A percentile compares a stretch with the other conserved stretches of the same genome.
These are phyloP conservation scores for Claviceps cyperi DNA, from an alignment of 2,329 filamentous ascomycete species.

Conservation along the genomic window DNA sequence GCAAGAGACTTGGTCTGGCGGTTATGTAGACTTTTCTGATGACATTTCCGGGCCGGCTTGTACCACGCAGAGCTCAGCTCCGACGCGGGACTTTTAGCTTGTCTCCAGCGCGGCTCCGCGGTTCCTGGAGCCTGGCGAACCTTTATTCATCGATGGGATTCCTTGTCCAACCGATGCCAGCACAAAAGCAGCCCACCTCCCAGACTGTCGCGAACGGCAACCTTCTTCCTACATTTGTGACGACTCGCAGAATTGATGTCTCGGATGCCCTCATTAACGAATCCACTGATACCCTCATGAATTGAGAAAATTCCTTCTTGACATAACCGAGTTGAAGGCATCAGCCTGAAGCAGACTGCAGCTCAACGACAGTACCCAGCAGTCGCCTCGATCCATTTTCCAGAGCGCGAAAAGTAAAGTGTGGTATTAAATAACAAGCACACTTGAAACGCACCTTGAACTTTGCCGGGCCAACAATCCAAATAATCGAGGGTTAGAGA, in stretches of 20 bases:
- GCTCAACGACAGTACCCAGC: background rate
- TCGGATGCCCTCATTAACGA: background rate
- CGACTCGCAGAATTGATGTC: background rate
- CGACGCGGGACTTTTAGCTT: conserved; percentile 9
- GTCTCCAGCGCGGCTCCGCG: conserved; percentile 6
- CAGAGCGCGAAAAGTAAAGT: too few species aligned
- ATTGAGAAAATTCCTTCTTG: too few species aligned
- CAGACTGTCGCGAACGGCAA: background rate
- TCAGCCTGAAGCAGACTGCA: background rate
- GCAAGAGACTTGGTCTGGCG: conserved; percentile 5
- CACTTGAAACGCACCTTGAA: background rate
- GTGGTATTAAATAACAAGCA: background rate
- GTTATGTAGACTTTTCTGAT: background rate
- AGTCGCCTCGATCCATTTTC: background rate
- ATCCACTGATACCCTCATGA: background rate
- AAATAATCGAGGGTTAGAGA: too few species aligned
- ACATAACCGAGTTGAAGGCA: background rate
- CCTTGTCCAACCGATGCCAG: conserved; percentile 3
- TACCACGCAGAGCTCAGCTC: conserved; percentile 10
- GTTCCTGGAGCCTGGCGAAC: conserved; percentile 6
- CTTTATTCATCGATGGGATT: conserved; percentile 3
- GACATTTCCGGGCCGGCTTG: conserved; percentile 3
- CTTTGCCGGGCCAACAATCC: background rate
- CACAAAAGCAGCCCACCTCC: conserved; percentile 13
- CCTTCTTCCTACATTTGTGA: background rate